A percentile compares a stretch with the other conserved stretches of the same genome.
These are phyloP conservation scores for Umbelopsis sp. DNA, from an alignment of 371 early-diverging fungal genomes.

Conservation along the genomic window DNA sequence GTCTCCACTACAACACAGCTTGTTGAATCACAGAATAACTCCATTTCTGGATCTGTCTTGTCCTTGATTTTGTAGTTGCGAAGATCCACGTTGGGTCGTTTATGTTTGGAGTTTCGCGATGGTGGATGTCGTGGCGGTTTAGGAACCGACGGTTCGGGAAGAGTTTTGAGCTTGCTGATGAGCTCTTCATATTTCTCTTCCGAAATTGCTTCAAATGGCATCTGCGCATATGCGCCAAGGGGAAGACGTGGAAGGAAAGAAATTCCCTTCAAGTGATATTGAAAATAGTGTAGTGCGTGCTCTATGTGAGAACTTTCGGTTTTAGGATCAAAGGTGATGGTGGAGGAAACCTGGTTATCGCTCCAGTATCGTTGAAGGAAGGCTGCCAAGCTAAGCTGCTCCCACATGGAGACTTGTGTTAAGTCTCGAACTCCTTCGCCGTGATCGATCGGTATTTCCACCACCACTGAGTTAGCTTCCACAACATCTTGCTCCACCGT, in stretches of 20 bases:
- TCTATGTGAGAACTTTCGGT: slow-evolving; percentile 29
- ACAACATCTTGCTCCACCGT: slow-evolving; percentile 34
- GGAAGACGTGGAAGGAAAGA: slow-evolving; percentile 37
- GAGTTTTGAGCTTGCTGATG: slow-evolving; percentile 20
- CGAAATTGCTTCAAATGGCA: slow-evolving; percentile 45
- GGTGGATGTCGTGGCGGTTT: not conserved
- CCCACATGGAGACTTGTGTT: slow-evolving; percentile 41
- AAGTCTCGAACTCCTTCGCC: slow-evolving; percentile 37
- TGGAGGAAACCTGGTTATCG: slow-evolving; percentile 46
- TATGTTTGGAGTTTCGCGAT: not conserved
- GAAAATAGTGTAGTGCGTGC: slow-evolving; percentile 40
- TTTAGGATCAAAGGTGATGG: slow-evolving; percentile 41
- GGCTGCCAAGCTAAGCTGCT: slow-evolving; percentile 43
- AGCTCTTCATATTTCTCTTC: slow-evolving; percentile 28
- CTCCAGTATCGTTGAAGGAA: slow-evolving; percentile 42
- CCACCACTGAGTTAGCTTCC: slow-evolving; percentile 33
- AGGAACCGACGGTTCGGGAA: slow-evolving; percentile 8
- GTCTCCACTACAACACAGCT: slow-evolving; percentile 21
- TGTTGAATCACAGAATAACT: slow-evolving; percentile 26
- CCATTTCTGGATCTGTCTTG: slow-evolving; percentile 27
- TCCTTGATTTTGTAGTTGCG: slow-evolving; percentile 15
- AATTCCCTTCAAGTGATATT: slow-evolving; percentile 45
- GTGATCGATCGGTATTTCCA: slow-evolving; percentile 42
- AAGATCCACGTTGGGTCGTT: slow-evolving; percentile 13
- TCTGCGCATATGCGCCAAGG: slow-evolving; percentile 39